Conservation (phyloP, 139 green algal species). For the Chlorella ohadii region DNA sequence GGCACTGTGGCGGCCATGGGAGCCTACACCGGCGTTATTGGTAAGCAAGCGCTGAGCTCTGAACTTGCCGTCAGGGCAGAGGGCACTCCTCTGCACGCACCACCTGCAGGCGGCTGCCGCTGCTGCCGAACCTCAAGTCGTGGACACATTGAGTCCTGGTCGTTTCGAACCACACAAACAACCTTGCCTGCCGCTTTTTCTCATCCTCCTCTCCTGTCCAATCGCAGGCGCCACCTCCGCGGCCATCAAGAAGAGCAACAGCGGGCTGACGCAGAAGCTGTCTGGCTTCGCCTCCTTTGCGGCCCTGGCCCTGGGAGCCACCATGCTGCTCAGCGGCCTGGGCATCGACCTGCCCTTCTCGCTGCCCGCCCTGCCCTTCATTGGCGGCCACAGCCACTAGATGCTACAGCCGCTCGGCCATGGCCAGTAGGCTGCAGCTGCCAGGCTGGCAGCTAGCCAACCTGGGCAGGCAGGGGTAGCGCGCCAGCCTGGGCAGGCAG, state of each 20-base stretch:
- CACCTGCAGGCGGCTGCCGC: too few species aligned
- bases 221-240: conserved; percentile 69
- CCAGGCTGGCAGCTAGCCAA: too few species aligned
- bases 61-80: neutral
- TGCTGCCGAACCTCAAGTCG: too few species aligned
- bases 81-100: too few species aligned
- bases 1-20: conserved; percentile 97
- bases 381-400: conserved; percentile 19
- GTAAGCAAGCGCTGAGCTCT: conserved; percentile 35
- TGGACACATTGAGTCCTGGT: too few species aligned
- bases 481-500: too few species aligned
- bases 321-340: conserved; percentile 69
- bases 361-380: conserved; percentile 34
- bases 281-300: conserved; percentile 67
- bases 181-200: too few species aligned
- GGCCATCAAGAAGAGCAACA: conserved; percentile 72
- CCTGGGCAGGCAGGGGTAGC: too few species aligned
- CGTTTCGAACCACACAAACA: too few species aligned
- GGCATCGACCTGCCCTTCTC: conserved; percentile 74
- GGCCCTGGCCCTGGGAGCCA: conserved; percentile 74
- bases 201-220: neutral
- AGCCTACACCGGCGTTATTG: conserved; percentile 91
- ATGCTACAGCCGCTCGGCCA: neutral
- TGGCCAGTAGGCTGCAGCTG: neutral
- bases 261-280: conserved; percentile 76